Evolutionary conservation across 2,329 filamentous ascomycete genomes (phyloP), one percentile per base, ranked within the genome.

Genomic region (Bretziella fagacearum): DNA sequence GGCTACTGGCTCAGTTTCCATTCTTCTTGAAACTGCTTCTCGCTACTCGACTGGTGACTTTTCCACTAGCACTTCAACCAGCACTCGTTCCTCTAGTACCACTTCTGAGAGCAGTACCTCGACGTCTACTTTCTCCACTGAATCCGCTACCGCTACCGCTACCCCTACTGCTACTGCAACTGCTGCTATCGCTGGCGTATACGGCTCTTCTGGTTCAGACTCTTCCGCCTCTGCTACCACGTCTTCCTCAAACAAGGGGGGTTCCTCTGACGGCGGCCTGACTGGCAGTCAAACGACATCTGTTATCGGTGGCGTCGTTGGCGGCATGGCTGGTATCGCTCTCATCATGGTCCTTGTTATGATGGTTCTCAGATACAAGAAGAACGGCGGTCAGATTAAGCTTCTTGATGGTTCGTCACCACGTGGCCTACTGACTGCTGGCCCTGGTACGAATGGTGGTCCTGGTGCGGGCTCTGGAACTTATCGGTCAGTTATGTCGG

Each of bases 311-410:
- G 67, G 73, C 26, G 70, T 77, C 1, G 62, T 77, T 15, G 73
- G 73, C 18, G 65, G 70, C 33, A 57, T 80, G 26, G 74, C 75
- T 13, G 76, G 74, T 15, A 58, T 73, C 1, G 74, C 73, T 10
- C 62, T 79, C 39, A 57, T 80, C 42, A 59, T 73, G 3, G 56
- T 78, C 3, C 56, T 77, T 17, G 57, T 74, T 4, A 58, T 79
- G 48, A 62, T 71, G 50, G 54, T 70, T n/a, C 55, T 79, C 36
- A 65, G 66, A 53, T 74, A 71, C 63, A 75, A 67, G 63, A 77
- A 69, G 56, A 65, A 64, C 48, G 64, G 65, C 48, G 59, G 63
- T 5, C 60, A 65, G 53, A 55, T 63, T n/a, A 59, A 70, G 26
- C 60, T 70, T 2, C 63, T 62, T 29, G 65, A 67, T 23, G 59